phyloP scores from a whole-genome alignment of 805 yeast genomes.

The Grigorovia humatica region DNA sequence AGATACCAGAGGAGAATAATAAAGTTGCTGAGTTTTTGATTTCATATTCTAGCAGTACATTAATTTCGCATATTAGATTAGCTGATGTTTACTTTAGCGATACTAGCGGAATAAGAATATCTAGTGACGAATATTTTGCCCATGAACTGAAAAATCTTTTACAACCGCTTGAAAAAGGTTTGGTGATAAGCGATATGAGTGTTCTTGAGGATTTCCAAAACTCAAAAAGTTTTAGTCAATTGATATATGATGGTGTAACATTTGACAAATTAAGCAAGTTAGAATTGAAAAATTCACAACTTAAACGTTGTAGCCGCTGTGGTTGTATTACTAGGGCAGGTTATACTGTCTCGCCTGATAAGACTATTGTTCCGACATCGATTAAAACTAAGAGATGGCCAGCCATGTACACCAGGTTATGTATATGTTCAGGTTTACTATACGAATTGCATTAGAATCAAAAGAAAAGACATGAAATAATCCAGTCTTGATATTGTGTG shows the following conservation, averaged over 20 bases:
- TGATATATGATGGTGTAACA: conserved; percentile 26
- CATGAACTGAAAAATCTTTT: conserved; percentile 29
- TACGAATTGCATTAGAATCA: conserved; percentile 14
- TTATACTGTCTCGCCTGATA: conserved; percentile 23
- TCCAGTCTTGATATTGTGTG: too few relatives aligned
- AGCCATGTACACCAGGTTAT: conserved; percentile 25
- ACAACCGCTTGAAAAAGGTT: conserved; percentile 25
- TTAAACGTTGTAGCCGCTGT: conserved; percentile 45
- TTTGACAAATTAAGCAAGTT: conserved; percentile 18
- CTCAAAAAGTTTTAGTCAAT: conserved; percentile 30
- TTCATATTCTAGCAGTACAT: conserved; percentile 19
- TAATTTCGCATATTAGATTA: conserved; percentile 23
- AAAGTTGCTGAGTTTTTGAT: conserved; percentile 22
- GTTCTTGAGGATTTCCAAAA: conserved; percentile 33
- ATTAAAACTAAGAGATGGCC: conserved; percentile 30
- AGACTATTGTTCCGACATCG: conserved; percentile 26
- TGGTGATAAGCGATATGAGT: conserved; percentile 43
- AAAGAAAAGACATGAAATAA: too few relatives aligned
- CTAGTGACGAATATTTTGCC: conserved; percentile 24
- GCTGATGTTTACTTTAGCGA: conserved; percentile 25
- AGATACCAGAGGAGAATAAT: conserved; percentile 37
- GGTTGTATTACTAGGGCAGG: conserved; percentile 37
- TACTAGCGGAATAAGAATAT: conserved; percentile 24
- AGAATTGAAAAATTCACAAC: conserved; percentile 16
- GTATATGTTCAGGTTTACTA: conserved; percentile 29